Percentiles rank a stretch among this genome's conserved stretches.
Evolutionary conservation across 2,329 filamentous ascomycete species (phyloP).

Genomic region (Daldinia sp.): DNA sequence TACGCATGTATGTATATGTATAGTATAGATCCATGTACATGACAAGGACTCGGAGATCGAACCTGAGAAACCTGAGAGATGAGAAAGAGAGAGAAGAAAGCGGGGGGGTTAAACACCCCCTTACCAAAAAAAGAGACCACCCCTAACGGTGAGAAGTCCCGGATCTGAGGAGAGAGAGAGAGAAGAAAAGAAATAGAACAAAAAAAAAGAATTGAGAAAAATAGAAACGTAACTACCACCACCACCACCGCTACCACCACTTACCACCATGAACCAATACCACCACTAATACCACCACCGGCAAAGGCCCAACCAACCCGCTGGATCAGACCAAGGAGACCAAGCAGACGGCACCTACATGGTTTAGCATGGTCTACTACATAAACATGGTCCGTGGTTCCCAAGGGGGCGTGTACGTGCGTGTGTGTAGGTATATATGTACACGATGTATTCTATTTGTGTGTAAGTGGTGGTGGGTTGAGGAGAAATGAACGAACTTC

Average conservation of each 20-base stretch:
- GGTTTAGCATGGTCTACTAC: conserved; percentile 1
- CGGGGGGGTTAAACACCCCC: conserved; percentile 10
- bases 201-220: background rate
- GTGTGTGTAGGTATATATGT: no score
- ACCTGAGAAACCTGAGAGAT: conserved; percentile 37
- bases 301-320: conserved; percentile 47
- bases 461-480: conserved; percentile 34
- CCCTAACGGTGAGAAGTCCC: conserved; percentile 42
- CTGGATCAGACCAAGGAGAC: conserved; percentile 40
- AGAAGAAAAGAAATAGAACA: conserved; percentile 18
- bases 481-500: conserved; percentile 46
- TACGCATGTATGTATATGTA: conserved; percentile 41
- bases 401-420: conserved; percentile 41
- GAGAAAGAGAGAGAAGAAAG: conserved; percentile 32
- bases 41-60: conserved; percentile 48
- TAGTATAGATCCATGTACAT: conserved; percentile 50
- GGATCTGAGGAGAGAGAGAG: conserved; percentile 28
- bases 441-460: no score
- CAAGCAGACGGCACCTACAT: conserved; percentile 25
- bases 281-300: conserved; percentile 11
- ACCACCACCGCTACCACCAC: conserved; percentile 4
- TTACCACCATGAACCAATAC: no score
- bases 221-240: conserved; percentile 17
- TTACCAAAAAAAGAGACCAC: conserved; percentile 12
- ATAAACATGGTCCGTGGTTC: background rate